Conservation (phyloP, 192 early-diverging fungal genomes). For the Cetraspora pellucida region DNA sequence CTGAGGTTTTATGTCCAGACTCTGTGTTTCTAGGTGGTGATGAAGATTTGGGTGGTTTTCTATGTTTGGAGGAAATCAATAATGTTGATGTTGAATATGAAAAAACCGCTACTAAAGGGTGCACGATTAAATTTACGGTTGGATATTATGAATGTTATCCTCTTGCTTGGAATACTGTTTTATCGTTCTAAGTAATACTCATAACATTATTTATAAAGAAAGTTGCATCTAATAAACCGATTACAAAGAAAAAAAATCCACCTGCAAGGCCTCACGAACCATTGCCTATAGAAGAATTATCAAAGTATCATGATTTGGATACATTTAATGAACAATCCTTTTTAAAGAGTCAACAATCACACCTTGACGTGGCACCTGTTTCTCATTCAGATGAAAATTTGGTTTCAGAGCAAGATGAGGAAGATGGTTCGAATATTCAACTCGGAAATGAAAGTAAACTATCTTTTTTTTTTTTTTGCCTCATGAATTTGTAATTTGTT, state of each 20-base stretch:
- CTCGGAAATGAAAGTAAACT: conserved; percentile 21
- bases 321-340: conserved; percentile 71
- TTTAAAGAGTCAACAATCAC: neutral
- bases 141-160: neutral
- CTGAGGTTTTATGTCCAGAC: conserved; percentile 18
- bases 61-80: conserved; percentile 86
- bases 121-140: conserved; percentile 76
- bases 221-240: conserved; percentile 19
- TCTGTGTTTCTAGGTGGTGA: conserved; percentile 47
- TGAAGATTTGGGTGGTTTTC: conserved; percentile 76
- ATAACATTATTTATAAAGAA: neutral
- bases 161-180: too few species aligned
- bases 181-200: neutral
- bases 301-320: conserved; percentile 73
- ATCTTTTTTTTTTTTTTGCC: neutral
- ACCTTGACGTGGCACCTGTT: neutral
- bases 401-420: neutral
- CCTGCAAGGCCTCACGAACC: conserved; percentile 54
- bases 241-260: conserved; percentile 37
- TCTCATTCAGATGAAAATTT: conserved; percentile 21
- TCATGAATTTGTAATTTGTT: neutral
- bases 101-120: conserved; percentile 65
- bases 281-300: conserved; percentile 47
- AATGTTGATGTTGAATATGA: conserved; percentile 80
- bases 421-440: too few species aligned